Percentiles rank a stretch among this genome's conserved stretches.
Evolutionary conservation across 805 yeast genomes (phyloP).

Genomic region (Saccharomycopsis schoenii): DNA sequence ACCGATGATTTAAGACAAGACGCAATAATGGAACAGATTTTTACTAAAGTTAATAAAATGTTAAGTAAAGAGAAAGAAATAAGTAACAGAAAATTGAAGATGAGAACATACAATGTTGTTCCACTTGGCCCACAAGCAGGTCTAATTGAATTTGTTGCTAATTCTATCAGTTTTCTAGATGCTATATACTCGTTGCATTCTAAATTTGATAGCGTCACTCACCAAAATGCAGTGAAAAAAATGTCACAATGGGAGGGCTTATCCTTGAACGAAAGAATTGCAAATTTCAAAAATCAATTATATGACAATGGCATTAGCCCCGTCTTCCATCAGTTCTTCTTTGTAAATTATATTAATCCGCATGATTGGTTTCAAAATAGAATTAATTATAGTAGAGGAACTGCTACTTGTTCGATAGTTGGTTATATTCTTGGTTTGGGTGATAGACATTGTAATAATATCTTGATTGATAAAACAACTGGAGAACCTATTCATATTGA

Average conservation of each 20-base stretch:
- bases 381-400: conserved; percentile 58
- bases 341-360: conserved; percentile 53
- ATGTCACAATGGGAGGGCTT: conserved; percentile 52
- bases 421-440: conserved; percentile 90
- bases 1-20: conserved; percentile 92
- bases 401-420: conserved; percentile 77
- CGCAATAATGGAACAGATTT: conserved; percentile 96
- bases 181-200: conserved; percentile 56
- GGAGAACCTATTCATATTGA: conserved; percentile 97
- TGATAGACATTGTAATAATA: conserved; percentile 89
- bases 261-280: conserved; percentile 33
- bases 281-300: conserved; percentile 37
- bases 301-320: conserved; percentile 44
- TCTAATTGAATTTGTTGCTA: conserved; percentile 77
- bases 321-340: conserved; percentile 59
- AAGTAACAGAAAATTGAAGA: conserved; percentile 43
- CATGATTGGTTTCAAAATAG: conserved; percentile 66
- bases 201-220: conserved; percentile 34
- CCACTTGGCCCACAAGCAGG: conserved; percentile 88
- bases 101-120: conserved; percentile 81
- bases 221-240: conserved; percentile 48
- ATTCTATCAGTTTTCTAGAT: conserved; percentile 64
- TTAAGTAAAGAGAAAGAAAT: conserved; percentile 48
- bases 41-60: conserved; percentile 69
- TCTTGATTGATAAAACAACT: conserved; percentile 63